Evolutionary conservation across 1,284 basidiomycete genomes (phyloP).

Genomic region (Dichomitus squalens): DNA sequence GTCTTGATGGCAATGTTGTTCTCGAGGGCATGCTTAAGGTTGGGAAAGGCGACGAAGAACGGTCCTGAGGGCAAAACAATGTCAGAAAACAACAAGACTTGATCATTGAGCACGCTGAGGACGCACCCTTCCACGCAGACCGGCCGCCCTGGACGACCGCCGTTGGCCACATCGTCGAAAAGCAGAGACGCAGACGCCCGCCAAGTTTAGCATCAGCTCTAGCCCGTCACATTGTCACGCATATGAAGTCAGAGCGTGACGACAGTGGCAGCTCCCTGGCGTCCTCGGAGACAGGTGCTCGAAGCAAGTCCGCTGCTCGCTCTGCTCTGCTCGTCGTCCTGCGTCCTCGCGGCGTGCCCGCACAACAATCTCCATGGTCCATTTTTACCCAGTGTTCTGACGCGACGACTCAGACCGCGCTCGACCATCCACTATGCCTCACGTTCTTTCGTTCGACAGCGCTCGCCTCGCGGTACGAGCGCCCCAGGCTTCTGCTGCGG

Average conservation of each 20-base stretch:
- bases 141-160: constrained; percentile 38
- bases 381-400: background rate
- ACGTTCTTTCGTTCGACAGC: background rate
- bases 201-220: background rate
- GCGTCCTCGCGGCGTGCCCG: background rate
- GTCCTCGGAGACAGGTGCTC: background rate
- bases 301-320: background rate
- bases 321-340: constrained; percentile 6
- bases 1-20: constrained; percentile 90
- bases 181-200: constrained; percentile 10
- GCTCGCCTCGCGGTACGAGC: background rate
- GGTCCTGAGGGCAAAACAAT: constrained; percentile 64
- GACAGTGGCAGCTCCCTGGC: background rate
- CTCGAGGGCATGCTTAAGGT: constrained; percentile 81
- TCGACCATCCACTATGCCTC: background rate
- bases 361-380: background rate
- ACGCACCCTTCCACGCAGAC: constrained; percentile 45
- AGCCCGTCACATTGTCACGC: background rate
- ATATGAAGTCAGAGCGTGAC: constrained; percentile 16
- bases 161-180: constrained; percentile 31
- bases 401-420: background rate
- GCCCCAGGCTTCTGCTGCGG: background rate
- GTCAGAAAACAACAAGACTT: background rate
- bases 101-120: background rate
- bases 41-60: constrained; percentile 94